Evolutionary conservation across 176 grass and related monocot genomes (phyloP).

Genomic region (Paspalum vaginatum): DNA sequence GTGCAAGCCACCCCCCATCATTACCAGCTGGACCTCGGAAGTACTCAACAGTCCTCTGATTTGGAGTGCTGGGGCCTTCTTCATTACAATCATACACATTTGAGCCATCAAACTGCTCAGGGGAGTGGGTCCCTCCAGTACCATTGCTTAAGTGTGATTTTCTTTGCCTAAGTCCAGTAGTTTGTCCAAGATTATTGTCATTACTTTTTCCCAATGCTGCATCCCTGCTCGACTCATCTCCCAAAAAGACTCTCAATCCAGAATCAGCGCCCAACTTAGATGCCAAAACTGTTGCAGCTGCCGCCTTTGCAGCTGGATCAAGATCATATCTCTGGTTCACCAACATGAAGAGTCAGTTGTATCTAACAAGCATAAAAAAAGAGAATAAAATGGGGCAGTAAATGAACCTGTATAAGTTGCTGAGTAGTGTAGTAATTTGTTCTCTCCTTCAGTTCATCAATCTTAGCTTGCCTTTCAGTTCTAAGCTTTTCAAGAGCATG

Average conservation of each 20-base stretch:
- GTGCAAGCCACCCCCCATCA: slow-evolving; percentile 80
- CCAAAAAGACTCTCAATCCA: slow-evolving; percentile 77
- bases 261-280: slow-evolving; percentile 81
- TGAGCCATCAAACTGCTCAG: slow-evolving; percentile 43
- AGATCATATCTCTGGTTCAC: slow-evolving; percentile 81
- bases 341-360: slow-evolving; percentile 30
- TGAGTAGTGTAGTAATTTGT: slow-evolving; percentile 96
- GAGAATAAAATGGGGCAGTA: not conserved
- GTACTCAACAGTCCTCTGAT: slow-evolving; percentile 62
- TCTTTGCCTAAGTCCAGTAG: slow-evolving; percentile 60
- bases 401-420: slow-evolving; percentile 85
- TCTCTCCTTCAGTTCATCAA: slow-evolving; percentile 93
- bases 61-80: slow-evolving; percentile 46
- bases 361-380: not conserved
- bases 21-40: slow-evolving; percentile 55
- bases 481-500: slow-evolving; percentile 73
- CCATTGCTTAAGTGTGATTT: slow-evolving; percentile 39
- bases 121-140: slow-evolving; percentile 6
- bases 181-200: slow-evolving; percentile 40
- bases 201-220: slow-evolving; percentile 39
- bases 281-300: slow-evolving; percentile 90
- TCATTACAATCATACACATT: slow-evolving; percentile 47
- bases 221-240: slow-evolving; percentile 58
- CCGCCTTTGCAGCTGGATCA: slow-evolving; percentile 91
- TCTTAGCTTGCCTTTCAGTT: slow-evolving; percentile 81